Evolutionary conservation across 2,329 filamentous ascomycete genomes (phyloP).

Genomic region (Trichoderma atrobrunneum): DNA sequence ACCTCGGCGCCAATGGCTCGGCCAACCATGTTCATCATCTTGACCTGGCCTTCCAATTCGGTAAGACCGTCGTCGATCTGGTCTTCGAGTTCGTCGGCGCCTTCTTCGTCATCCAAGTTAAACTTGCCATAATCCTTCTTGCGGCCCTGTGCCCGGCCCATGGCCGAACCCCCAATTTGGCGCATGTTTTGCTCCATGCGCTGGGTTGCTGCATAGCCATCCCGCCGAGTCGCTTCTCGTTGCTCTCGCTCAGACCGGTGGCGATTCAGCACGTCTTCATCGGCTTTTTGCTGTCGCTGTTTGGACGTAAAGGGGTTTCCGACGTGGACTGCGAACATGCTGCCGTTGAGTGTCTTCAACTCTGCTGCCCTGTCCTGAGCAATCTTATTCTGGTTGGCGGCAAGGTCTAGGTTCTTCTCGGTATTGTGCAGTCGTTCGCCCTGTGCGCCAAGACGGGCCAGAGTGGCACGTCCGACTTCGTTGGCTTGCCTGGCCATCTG

Average conservation of each 20-base stretch:
- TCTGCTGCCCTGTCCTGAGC: conserved; percentile 80
- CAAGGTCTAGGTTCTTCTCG: conserved; percentile 77
- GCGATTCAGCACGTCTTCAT: conserved; percentile 67
- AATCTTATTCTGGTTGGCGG: conserved; percentile 70
- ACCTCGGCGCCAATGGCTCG: conserved; percentile 73
- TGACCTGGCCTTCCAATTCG: conserved; percentile 68
- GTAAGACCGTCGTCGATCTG: conserved; percentile 58
- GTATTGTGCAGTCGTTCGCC: conserved; percentile 79
- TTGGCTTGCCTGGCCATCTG: conserved; percentile 45
- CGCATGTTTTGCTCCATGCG: conserved; percentile 53
- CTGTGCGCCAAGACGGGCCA: conserved; percentile 72
- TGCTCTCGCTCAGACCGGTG: conserved; percentile 64
- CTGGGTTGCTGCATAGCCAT: conserved; percentile 50
- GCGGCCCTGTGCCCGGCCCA: conserved; percentile 31
- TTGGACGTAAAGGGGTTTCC: conserved; percentile 73
- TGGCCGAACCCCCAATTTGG: conserved; percentile 35
- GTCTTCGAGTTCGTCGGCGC: conserved; percentile 44
- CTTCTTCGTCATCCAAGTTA: conserved; percentile 71
- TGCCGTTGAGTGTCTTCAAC: conserved; percentile 79
- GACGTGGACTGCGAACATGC: conserved; percentile 86
- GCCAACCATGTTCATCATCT: conserved; percentile 69
- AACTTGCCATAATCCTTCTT: conserved; percentile 59
- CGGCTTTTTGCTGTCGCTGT: conserved; percentile 60
- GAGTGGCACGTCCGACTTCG: conserved; percentile 64
- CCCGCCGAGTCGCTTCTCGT: conserved; percentile 59